Base-by-base conservation (phyloP, 441 rosid genomes). In the Melastoma candidum region DNA sequence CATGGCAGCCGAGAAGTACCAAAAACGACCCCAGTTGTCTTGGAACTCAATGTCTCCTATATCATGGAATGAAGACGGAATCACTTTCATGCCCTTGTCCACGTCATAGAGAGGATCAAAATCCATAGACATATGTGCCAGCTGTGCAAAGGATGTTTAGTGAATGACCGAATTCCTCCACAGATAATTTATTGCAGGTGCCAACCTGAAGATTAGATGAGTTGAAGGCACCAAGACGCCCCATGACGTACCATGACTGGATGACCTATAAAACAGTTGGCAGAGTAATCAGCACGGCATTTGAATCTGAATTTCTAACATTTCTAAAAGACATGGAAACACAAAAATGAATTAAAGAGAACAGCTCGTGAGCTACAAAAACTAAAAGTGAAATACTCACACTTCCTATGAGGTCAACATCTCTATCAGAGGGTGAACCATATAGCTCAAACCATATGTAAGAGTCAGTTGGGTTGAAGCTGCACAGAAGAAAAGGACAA, bases 171-270 rank as follows among this genome's bases (percentile, higher is more conserved):
- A 46, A 36, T 36, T 36, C 43, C 9, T 36, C 9, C 26, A 24
- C 26, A 36, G 43, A 36, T 36, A 6, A 36, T 0, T 36, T 36
- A 4, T 6, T 0, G 9, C 43, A 36, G 1, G 1, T 12, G 26
- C 67, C 68, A 70, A 90, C 96, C 98, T 90, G 98, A 70, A 92
- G 67, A 68, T 92, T 92, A 25, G 89, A 80, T 61, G 95, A 78
- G 74, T 87, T 92, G 74, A 87, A 92, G 68, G 90, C 88, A 46
- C 98, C 98, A 63, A 87, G 63, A 53, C 98, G 74, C 41, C 98
- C 96, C 96, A 92, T 87, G 61, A 87, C 89, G 75, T 92, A 85
- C 96, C 95, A 87, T 12, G 98, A 78, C 63, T 85, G 96, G 64
- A 87, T 75, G 54, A 76, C 85, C 98, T 92, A 90, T 69, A 72